Evolutionary conservation across 495 filamentous ascomycete species (phyloP), one percentile per base, ranked within the genome.

Genomic region (Trichoderma asperelloides): DNA sequence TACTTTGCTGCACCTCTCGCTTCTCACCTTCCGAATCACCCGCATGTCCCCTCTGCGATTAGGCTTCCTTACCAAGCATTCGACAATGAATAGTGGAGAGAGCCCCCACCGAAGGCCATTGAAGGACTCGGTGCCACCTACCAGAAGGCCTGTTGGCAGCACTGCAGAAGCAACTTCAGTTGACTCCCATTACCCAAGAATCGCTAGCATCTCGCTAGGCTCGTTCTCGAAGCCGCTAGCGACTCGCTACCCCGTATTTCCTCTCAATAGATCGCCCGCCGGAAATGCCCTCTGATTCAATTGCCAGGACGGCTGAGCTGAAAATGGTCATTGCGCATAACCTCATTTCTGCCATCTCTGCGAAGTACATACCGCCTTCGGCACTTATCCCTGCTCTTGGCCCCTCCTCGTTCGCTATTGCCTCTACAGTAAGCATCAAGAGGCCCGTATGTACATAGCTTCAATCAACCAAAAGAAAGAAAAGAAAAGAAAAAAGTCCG

Each of bases 11-110:
- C 47, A 51, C 21, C 55, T 28, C 13, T 60, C 25, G 16, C 16
- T 30, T 60, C n/a, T 13, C 55, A 30, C 55, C 55, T 60, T 18
- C 55, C 55, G 55, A 30, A 60, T 60, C 55, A 60, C 55, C n/a
- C 55, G 55, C 55, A 60, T 60, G 3, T 9, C 49, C 49, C 47
- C 8, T n/a, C n/a, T 21, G 49, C 49, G 49, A 55, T 55, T 55
- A 55, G 49, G 49, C 49, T 55, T 16, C n/a, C 21, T 21, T 55
- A 25, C 55, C 55, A 60, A 60, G 49, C 49, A 21, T 25, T 37
- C 33, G 33, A 37, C 33, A 37, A 37, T 37, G 33, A 37, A 37
- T 37, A 37, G 33, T 37, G 33, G 33, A 8, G 33, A 37, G 33
- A 37, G 33, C 5, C 33, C 33, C 33, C 33, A 37, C 33, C 33